phyloP scores from a whole-genome alignment of 495 filamentous ascomycete species.

The Tuber microsphaerosporum region DNA sequence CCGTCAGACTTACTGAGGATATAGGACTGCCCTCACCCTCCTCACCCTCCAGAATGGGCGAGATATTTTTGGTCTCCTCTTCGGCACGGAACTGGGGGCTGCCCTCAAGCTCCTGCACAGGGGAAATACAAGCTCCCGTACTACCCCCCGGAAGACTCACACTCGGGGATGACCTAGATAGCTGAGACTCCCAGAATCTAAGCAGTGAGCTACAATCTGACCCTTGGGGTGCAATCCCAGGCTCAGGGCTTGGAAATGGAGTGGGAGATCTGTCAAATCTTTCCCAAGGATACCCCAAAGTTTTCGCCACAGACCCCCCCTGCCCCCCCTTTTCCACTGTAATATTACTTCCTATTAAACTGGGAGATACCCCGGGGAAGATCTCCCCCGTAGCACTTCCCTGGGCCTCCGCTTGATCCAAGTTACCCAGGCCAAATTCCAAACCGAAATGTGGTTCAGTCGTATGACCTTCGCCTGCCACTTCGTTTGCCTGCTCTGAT shows the following conservation, averaged over 20 bases:
- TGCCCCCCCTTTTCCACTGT: neutral
- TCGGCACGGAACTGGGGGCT: neutral
- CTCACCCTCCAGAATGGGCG: neutral
- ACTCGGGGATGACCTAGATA: neutral
- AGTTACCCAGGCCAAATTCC: neutral
- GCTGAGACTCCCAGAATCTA: neutral
- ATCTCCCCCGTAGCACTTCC: neutral
- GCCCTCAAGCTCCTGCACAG: neutral
- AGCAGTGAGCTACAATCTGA: neutral
- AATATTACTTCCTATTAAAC: neutral
- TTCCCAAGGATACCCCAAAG: neutral
- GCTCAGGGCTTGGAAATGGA: neutral
- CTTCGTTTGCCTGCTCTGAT: neutral
- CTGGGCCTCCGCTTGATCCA: neutral
- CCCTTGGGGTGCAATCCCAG: neutral
- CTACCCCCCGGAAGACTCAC: neutral
- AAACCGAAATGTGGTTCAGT: neutral
- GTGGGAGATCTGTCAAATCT: neutral
- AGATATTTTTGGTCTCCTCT: neutral
- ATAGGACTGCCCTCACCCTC: neutral
- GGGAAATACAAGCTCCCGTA: neutral
- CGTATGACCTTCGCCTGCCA: neutral
- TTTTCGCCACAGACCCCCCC: neutral
- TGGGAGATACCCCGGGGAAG: neutral
- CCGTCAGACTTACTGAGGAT: neutral